Base-by-base conservation (phyloP, 2,329 filamentous ascomycete species). In the Phaeosphaeria sp. region DNA sequence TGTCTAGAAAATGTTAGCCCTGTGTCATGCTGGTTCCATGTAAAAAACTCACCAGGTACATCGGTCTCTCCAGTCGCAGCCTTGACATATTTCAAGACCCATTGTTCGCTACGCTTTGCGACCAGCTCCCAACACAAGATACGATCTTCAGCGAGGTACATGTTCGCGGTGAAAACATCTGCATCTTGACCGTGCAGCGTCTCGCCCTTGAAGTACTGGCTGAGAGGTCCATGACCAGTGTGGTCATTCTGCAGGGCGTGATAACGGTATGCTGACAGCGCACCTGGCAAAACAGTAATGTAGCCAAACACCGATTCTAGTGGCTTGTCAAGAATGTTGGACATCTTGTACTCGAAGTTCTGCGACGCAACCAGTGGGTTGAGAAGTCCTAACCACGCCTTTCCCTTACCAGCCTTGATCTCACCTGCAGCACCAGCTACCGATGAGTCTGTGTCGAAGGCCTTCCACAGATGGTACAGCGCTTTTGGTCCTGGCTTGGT, bases 311-410 rank as follows among this genome's bases (percentile, higher is more conserved):
- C 94, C 0, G 92, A 97, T 77, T 99, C 95, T 1, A 99, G 82
- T 0, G 95, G 95, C 78, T 99, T 99, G 76, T 99, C 95, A 23
- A 99, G 84, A 70, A 99, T 99, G 71, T 99, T 99, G 42, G 93
- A 97, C 92, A 99, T 97, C 79, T 99, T 99, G 83, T 99, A 99
- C 81, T 99, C 95, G 67, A 99, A 99, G 76, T 99, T 99, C 72
- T 99, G 95, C 46, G 93, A 96, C 0, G 95, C 95, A 17, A 99
- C 94, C 6, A 99, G 83, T 0, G 95, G 95, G 71, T 99, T 99
- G 46, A 99, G 82, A 17, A 99, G 84, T 62, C 94, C 92, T 5
- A 88, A 82, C 72, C 92, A 93, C 22, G 86, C 88, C 65, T 89
- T 92, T 7, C 95, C 95, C 77, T 97, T 96, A 80, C 96, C 96